Evolutionary conservation across 1,284 basidiomycete species (phyloP), one percentile per base, ranked within the genome.

Genomic region (Tremellales sp.): DNA sequence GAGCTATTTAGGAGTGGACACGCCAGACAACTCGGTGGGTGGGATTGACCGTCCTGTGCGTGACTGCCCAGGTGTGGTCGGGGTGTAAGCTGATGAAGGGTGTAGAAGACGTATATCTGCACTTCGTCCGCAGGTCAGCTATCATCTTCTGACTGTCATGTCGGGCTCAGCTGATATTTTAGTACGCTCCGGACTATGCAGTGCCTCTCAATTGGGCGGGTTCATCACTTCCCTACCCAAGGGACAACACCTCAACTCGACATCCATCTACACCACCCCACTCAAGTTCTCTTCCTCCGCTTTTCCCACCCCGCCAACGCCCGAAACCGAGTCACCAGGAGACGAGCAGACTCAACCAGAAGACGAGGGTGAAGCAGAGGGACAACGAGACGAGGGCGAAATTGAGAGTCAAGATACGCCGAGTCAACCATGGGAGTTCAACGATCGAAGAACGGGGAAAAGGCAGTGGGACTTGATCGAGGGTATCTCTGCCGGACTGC

Each of bases 71-170:
- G 42, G 17, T 36, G 11, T 35, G 19, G 12, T 24, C 26, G 17
- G 23, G n/a, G n/a, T n/a, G n/a, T n/a, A n/a, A n/a, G n/a, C n/a
- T n/a, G n/a, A n/a, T n/a, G n/a, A n/a, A n/a, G n/a, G n/a, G n/a
- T n/a, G 73, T 79, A 94, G 89, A 89, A 86, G 77, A 89, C 86
- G 26, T 98, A 92, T 64, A 82, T 98, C 25, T 97, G 93, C 51
- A 68, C 68, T 4, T 66, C 65, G 4, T 66, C 67, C 10, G 68
- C 67, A n/a, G 57, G 65, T 65, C 19, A 51, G 63, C 47, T 36
- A 2, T 3, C n/a, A n/a, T n/a, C n/a, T n/a, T n/a, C n/a, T n/a
- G n/a, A n/a, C n/a, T n/a, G n/a, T n/a, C n/a, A n/a, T n/a, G n/a
- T n/a, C n/a, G 36, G 19, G 19, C 19, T 11, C 36, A 39, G 36